phyloP scores from a whole-genome alignment of 2,329 filamentous ascomycete species.

The Seiridium unicorne region DNA sequence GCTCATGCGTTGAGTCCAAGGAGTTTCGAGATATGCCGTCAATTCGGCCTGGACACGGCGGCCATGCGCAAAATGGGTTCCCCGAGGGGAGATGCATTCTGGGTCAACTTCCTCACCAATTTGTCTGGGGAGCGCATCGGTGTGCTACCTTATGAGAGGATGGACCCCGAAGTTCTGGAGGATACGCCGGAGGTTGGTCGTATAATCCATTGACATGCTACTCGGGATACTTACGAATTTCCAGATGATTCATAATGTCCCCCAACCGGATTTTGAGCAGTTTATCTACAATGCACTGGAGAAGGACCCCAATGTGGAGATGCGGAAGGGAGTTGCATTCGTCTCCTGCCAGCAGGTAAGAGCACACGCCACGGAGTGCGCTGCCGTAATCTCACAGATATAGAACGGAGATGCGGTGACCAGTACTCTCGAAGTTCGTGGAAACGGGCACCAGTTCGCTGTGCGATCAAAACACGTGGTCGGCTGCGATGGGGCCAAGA shows the following conservation, averaged over 20 bases:
- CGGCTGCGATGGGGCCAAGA: slow-evolving; percentile 35
- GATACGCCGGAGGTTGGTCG: slow-evolving; percentile 29
- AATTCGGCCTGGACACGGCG: slow-evolving; percentile 26
- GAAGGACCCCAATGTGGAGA: slow-evolving; percentile 23
- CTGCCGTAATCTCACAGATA: too few species aligned
- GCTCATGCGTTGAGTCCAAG: slow-evolving; percentile 27
- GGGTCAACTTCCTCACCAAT: slow-evolving; percentile 38
- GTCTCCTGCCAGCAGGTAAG: slow-evolving; percentile 30
- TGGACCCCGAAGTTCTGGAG: slow-evolving; percentile 30
- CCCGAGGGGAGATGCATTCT: slow-evolving; percentile 31
- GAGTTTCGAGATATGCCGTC: slow-evolving; percentile 27
- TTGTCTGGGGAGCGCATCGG: slow-evolving; percentile 33
- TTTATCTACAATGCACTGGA: slow-evolving; percentile 24
- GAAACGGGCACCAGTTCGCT: slow-evolving; percentile 17
- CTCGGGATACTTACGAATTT: neutral
- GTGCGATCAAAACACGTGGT: slow-evolving; percentile 31
- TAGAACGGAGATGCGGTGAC: slow-evolving; percentile 22
- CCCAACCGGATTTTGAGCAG: slow-evolving; percentile 38
- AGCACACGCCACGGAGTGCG: neutral
- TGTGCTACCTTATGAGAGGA: slow-evolving; percentile 30
- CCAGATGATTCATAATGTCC: slow-evolving; percentile 41
- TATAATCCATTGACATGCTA: neutral
- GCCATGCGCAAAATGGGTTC: slow-evolving; percentile 25
- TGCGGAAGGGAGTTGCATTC: slow-evolving; percentile 31
- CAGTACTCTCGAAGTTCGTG: slow-evolving; percentile 27